Evolutionary conservation across 805 yeast species (phyloP).

Genomic region (Ogataea nitratoaversa): DNA sequence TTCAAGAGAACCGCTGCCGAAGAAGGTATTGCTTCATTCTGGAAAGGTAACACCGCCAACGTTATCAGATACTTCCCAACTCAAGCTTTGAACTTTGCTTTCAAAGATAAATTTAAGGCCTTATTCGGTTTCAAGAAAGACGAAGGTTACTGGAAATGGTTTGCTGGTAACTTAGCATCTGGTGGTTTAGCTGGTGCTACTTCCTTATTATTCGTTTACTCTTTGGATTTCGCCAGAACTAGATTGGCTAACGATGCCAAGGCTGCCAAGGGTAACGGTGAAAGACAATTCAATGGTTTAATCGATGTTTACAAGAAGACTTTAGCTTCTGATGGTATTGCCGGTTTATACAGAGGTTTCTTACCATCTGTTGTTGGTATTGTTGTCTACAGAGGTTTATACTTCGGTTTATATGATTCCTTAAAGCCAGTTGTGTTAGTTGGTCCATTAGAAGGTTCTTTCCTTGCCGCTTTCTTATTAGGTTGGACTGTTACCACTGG

Average conservation of each 20-base stretch:
- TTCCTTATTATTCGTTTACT: constrained; percentile 88
- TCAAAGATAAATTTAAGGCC: constrained; percentile 95
- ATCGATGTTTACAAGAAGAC: constrained; percentile 96
- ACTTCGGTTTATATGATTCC: constrained; percentile 97
- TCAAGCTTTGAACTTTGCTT: constrained; percentile 97
- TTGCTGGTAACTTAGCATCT: constrained; percentile 96
- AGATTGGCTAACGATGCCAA: constrained; percentile 98
- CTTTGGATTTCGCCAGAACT: constrained; percentile 97
- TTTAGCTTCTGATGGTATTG: constrained; percentile 91
- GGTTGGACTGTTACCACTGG: constrained; percentile 99
- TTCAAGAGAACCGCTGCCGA: constrained; percentile 91
- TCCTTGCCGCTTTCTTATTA: constrained; percentile 91
- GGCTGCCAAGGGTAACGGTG: constrained; percentile 80
- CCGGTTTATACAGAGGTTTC: constrained; percentile 99
- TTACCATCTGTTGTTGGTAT: constrained; percentile 97
- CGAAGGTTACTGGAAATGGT: constrained; percentile 89
- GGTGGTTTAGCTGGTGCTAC: constrained; percentile 99
- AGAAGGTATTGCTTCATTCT: constrained; percentile 90
- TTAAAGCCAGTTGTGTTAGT: constrained; percentile 90
- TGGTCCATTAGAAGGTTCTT: constrained; percentile 92
- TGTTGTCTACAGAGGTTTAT: constrained; percentile 97
- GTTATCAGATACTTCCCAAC: constrained; percentile 99
- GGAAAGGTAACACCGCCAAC: constrained; percentile 99
- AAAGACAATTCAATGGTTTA: constrained; percentile 96
- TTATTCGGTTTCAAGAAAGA: constrained; percentile 97